Conservation (phyloP, 1,284 basidiomycete species). For the Austropuccinia psidii region DNA sequence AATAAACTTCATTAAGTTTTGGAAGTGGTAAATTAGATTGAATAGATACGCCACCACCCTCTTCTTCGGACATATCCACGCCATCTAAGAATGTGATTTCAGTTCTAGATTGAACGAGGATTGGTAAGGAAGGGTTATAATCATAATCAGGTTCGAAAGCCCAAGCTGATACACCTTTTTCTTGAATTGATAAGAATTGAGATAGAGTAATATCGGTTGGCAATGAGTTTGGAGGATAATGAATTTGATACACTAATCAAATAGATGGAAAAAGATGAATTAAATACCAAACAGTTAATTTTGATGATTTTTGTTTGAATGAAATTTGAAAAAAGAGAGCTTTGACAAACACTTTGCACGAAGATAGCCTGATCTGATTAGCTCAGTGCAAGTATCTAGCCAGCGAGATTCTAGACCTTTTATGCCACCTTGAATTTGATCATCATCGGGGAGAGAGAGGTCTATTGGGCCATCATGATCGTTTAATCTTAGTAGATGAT, state of each 20-base stretch:
- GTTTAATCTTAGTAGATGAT: conserved; percentile 54
- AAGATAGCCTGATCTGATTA: conserved; percentile 63
- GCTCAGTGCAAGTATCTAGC: conserved; percentile 73
- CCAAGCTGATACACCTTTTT: conserved; percentile 96
- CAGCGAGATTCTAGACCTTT: conserved; percentile 84
- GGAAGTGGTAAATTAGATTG: conserved; percentile 90
- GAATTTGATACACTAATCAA: conserved; percentile 70
- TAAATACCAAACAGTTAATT: not conserved
- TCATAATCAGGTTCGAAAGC: conserved; percentile 95
- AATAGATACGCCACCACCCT: conserved; percentile 68
- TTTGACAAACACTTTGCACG: conserved; percentile 70
- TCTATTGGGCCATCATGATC: conserved; percentile 90
- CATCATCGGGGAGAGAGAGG: conserved; percentile 77
- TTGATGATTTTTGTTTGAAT: too few species aligned
- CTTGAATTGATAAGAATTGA: conserved; percentile 92
- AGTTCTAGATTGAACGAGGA: conserved; percentile 83
- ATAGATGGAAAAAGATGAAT: not conserved
- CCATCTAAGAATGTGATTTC: conserved; percentile 95
- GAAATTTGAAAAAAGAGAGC: too few species aligned
- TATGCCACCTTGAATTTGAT: conserved; percentile 70
- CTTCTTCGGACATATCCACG: conserved; percentile 56
- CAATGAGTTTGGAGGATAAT: conserved; percentile 83
- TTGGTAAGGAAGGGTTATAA: conserved; percentile 62
- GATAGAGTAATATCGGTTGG: conserved; percentile 93
- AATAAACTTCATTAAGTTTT: conserved; percentile 93